Evolutionary conservation across 1,139 yeast genomes (phyloP).

Genomic region (Hyphopichia buzzinii): DNA sequence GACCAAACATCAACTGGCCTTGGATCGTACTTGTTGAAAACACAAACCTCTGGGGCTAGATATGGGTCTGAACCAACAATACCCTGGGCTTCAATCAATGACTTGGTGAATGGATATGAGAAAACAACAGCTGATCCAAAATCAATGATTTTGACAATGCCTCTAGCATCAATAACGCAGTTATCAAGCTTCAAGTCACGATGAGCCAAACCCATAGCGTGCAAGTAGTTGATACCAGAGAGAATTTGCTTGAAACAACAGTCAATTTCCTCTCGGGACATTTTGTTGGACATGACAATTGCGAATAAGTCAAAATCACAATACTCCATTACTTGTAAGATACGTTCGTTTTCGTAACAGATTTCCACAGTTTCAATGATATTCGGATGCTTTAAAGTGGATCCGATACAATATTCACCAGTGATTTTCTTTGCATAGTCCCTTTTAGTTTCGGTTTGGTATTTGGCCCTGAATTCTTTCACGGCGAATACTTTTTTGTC

Average conservation of each 20-base stretch:
- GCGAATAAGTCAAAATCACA: constrained; percentile 97
- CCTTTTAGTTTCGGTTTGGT: constrained; percentile 71
- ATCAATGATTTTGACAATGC: constrained; percentile 87
- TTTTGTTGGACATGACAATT: constrained; percentile 93
- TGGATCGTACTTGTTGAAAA: constrained; percentile 79
- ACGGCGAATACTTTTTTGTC: constrained; percentile 85
- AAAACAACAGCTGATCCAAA: constrained; percentile 95
- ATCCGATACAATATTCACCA: constrained; percentile 95
- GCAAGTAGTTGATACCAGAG: constrained; percentile 79
- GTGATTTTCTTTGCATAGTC: constrained; percentile 93
- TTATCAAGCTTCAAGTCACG: constrained; percentile 91
- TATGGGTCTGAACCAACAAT: constrained; percentile 95
- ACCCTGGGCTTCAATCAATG: constrained; percentile 79
- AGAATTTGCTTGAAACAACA: constrained; percentile 89
- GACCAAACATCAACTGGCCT: constrained; percentile 96
- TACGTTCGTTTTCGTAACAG: constrained; percentile 79
- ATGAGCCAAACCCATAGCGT: constrained; percentile 86
- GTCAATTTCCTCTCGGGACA: constrained; percentile 80
- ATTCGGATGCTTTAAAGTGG: constrained; percentile 91
- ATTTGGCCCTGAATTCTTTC: constrained; percentile 81
- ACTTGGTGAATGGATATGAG: constrained; percentile 83
- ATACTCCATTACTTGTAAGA: constrained; percentile 96
- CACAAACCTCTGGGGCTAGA: constrained; percentile 91
- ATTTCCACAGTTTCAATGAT: constrained; percentile 92
- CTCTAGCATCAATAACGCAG: constrained; percentile 82